These are phyloP conservation scores for Phytophthora fragariae DNA, from an alignment of 352 stramenopile species.

Conservation along the genomic window DNA sequence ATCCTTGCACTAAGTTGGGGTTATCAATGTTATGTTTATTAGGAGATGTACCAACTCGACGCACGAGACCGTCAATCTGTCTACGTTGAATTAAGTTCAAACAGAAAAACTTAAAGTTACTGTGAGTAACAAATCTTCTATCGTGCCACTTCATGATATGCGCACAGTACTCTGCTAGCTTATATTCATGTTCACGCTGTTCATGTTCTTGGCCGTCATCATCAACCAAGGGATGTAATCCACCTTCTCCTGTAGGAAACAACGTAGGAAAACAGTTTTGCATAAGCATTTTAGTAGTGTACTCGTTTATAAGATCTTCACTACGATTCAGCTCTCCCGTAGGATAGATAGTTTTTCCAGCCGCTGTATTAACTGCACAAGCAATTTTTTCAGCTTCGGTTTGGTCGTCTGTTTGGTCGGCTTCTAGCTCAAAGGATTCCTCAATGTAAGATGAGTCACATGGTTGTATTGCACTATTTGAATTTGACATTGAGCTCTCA, in stretches of 20 bases:
- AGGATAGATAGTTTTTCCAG: not conserved
- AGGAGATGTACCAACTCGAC: too few relatives aligned
- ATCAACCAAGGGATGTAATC: slow-evolving; percentile 1
- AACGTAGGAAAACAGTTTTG: slow-evolving; percentile 34
- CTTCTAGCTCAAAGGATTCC: too few relatives aligned
- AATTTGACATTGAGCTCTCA: too few relatives aligned
- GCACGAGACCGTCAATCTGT: too few relatives aligned
- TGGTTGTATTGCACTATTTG: not conserved
- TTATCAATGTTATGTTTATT: not conserved
- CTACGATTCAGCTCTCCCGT: not conserved
- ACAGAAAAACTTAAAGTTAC: too few relatives aligned
- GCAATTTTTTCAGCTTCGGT: not conserved
- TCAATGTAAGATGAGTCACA: not conserved
- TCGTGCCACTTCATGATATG: too few relatives aligned
- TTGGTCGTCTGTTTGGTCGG: not conserved
- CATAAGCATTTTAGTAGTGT: slow-evolving; percentile 23
- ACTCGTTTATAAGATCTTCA: slow-evolving; percentile 22
- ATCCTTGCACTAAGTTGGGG: not conserved
- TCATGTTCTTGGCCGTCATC: slow-evolving; percentile 1
- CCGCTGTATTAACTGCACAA: not conserved
- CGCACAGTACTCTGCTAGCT: slow-evolving; percentile 19
- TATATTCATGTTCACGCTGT: slow-evolving; percentile 12
- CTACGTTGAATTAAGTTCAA: too few relatives aligned
- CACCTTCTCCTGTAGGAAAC: slow-evolving; percentile 28
- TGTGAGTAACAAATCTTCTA: too few relatives aligned